phyloP scores from a whole-genome alignment of 805 yeast species.

The Kuraishia ogatae region DNA sequence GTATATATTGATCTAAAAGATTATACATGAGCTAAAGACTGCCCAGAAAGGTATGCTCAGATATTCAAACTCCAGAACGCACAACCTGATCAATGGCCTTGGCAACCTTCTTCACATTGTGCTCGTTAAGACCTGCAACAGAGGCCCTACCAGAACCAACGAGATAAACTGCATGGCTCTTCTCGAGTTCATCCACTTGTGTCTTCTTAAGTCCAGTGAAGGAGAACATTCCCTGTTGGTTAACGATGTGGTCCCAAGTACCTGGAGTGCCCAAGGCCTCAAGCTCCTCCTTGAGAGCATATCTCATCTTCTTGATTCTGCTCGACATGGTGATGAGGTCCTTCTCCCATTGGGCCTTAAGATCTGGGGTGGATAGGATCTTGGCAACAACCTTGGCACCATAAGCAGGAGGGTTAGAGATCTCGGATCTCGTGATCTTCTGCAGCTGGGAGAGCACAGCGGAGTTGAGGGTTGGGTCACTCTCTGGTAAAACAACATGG shows the following conservation, averaged over 20 bases:
- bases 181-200: constrained; percentile 71
- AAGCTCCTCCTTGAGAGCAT: constrained; percentile 51
- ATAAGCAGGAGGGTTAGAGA: constrained; percentile 91
- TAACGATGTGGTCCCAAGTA: constrained; percentile 82
- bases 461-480: constrained; percentile 30
- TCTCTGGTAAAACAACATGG: constrained; percentile 55
- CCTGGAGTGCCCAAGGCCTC: constrained; percentile 72
- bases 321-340: constrained; percentile 84
- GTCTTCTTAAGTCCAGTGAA: constrained; percentile 78
- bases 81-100: constrained; percentile 76
- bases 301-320: constrained; percentile 76
- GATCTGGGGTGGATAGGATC: constrained; percentile 57
- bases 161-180: constrained; percentile 74
- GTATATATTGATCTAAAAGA: neutral
- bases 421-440: constrained; percentile 69
- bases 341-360: constrained; percentile 70
- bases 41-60: neutral
- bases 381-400: constrained; percentile 87
- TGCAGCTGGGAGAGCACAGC: constrained; percentile 73
- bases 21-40: neutral
- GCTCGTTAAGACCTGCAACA: constrained; percentile 83
- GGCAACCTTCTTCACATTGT: constrained; percentile 74
- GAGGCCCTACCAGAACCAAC: constrained; percentile 84
- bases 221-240: constrained; percentile 95
- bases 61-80: neutral